These are phyloP conservation scores for Candida fluviatilis DNA, from an alignment of 805 yeast species.

Conservation along the genomic window DNA sequence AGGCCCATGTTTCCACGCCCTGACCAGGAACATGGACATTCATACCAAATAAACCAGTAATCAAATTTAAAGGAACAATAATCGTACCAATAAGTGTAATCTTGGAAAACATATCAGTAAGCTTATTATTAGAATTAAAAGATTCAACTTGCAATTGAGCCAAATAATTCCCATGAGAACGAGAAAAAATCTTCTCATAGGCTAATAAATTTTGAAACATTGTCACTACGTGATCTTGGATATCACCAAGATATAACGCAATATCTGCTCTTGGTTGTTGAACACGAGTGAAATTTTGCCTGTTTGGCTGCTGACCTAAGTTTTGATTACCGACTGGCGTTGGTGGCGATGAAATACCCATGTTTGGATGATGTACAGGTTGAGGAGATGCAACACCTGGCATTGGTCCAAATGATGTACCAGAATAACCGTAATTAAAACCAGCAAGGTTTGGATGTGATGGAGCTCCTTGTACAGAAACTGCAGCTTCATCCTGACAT, in stretches of 20 bases:
- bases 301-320: background rate
- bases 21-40: conserved; percentile 85
- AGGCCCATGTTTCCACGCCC: conserved; percentile 23
- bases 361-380: conserved; percentile 8
- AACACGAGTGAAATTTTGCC: background rate
- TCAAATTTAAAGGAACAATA: conserved; percentile 81
- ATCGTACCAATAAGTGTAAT: conserved; percentile 90
- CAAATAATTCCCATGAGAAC: conserved; percentile 87
- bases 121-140: conserved; percentile 77
- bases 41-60: conserved; percentile 95
- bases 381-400: conserved; percentile 23
- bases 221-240: conserved; percentile 94
- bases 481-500: conserved; percentile 67
- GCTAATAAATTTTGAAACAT: conserved; percentile 89
- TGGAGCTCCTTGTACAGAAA: conserved; percentile 5
- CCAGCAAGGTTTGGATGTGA: conserved; percentile 16
- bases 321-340: conserved; percentile 7
- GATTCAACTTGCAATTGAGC: conserved; percentile 94
- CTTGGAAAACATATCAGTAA: conserved; percentile 81
- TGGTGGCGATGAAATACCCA: conserved; percentile 13
- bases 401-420: conserved; percentile 30
- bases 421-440: conserved; percentile 11
- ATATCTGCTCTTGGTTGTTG: conserved; percentile 80
- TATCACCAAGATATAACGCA: conserved; percentile 89
- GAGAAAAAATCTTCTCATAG: conserved; percentile 87